Evolutionary conservation across 805 yeast genomes (phyloP).

Genomic region (Metschnikowia koreensis): DNA sequence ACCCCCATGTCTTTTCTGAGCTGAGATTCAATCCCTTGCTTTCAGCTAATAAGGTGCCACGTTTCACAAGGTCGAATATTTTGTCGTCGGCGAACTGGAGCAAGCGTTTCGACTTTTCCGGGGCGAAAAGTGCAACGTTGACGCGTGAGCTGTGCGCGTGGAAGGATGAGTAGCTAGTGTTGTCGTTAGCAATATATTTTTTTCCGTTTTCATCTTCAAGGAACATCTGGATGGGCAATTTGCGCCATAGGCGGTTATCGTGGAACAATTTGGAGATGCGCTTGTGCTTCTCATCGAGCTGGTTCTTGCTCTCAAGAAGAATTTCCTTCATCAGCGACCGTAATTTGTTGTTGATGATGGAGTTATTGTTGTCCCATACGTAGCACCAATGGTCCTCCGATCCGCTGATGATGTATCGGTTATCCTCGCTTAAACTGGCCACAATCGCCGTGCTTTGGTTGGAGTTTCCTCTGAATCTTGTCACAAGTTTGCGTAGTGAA

Average conservation of each 20-base stretch:
- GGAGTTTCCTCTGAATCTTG: slow-evolving; percentile 69
- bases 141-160: slow-evolving; percentile 76
- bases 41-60: slow-evolving; percentile 18
- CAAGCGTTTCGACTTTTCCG: slow-evolving; percentile 59
- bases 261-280: slow-evolving; percentile 28
- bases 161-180: slow-evolving; percentile 63
- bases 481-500: slow-evolving; percentile 52
- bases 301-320: slow-evolving; percentile 33
- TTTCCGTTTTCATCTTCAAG: slow-evolving; percentile 25
- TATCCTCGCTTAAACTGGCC: slow-evolving; percentile 62
- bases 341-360: slow-evolving; percentile 40
- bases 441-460: slow-evolving; percentile 70
- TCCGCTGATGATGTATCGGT: slow-evolving; percentile 63
- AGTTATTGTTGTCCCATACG: slow-evolving; percentile 62
- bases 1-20: slow-evolving; percentile 8
- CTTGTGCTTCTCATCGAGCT: slow-evolving; percentile 31
- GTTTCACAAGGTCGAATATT: slow-evolving; percentile 57
- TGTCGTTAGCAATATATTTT: slow-evolving; percentile 42
- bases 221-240: slow-evolving; percentile 22
- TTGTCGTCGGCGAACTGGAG: slow-evolving; percentile 76
- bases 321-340: slow-evolving; percentile 35
- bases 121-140: slow-evolving; percentile 78
- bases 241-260: slow-evolving; percentile 29
- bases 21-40: slow-evolving; percentile 3
- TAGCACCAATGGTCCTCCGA: slow-evolving; percentile 89